Percentiles rank a stretch among this genome's conserved stretches.
phyloP scores from a whole-genome alignment of 1,284 basidiomycete species.

The Cryptococcus sp. region DNA sequence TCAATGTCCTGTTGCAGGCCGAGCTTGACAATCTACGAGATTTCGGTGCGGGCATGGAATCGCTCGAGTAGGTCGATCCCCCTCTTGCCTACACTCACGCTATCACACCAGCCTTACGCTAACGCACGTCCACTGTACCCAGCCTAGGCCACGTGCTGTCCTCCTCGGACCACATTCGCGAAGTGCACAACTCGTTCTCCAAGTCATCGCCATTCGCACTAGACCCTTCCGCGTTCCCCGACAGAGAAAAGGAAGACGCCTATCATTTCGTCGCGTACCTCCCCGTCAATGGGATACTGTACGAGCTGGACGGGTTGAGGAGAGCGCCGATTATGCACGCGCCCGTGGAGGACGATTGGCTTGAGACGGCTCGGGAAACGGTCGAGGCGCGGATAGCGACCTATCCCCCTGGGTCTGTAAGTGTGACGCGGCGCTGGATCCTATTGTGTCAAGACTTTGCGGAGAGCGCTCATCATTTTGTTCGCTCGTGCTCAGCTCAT shows the following conservation, averaged over 20 bases:
- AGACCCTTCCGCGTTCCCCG: constrained; percentile 60
- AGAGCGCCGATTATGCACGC: constrained; percentile 76
- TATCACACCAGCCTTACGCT: background rate
- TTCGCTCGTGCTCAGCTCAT: constrained; percentile 73
- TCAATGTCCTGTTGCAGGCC: constrained; percentile 28
- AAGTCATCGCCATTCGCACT: constrained; percentile 78
- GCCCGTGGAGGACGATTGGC: constrained; percentile 69
- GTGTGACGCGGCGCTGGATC: constrained; percentile 41
- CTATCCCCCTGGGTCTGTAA: constrained; percentile 78
- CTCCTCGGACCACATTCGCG: constrained; percentile 78
- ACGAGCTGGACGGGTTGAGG: constrained; percentile 89
- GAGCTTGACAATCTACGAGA: constrained; percentile 72
- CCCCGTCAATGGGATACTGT: constrained; percentile 76
- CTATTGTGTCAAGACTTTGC: background rate
- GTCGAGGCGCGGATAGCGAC: constrained; percentile 82
- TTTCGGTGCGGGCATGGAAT: constrained; percentile 81
- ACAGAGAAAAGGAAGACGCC: constrained; percentile 77
- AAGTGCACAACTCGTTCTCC: constrained; percentile 80
- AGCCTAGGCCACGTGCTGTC: constrained; percentile 81
- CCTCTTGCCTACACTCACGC: background rate
- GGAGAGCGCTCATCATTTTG: background rate
- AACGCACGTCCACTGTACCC: constrained; percentile 14
- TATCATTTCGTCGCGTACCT: constrained; percentile 93
- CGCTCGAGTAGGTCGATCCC: constrained; percentile 58
- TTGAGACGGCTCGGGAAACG: constrained; percentile 74